Evolutionary conservation across 345 rosid genomes (phyloP).

Genomic region (Angophora floribunda): DNA sequence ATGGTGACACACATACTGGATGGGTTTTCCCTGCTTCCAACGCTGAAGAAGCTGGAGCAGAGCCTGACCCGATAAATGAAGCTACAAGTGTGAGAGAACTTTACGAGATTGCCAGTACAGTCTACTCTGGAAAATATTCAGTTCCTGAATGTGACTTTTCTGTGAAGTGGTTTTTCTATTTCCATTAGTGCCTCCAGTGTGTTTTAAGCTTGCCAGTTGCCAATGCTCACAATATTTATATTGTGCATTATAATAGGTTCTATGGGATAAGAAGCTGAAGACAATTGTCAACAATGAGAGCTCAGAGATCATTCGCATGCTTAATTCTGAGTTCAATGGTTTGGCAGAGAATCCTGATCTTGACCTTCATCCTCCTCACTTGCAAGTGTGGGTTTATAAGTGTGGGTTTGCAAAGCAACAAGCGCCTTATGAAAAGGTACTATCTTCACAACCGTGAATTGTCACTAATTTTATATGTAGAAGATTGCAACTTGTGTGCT

Average conservation of each 20-base stretch:
- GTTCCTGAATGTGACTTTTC: neutral
- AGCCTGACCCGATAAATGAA: neutral
- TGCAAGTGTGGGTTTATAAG: constrained; percentile 25
- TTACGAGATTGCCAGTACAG: neutral
- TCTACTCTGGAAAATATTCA: neutral
- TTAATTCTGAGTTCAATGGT: constrained; percentile 34
- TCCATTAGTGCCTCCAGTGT: neutral
- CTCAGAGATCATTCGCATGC: constrained; percentile 34
- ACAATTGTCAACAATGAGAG: constrained; percentile 37
- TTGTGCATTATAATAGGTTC: constrained; percentile 5
- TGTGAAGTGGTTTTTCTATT: neutral
- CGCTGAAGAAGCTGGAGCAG: neutral
- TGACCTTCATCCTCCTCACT: constrained; percentile 23
- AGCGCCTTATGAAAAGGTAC: constrained; percentile 37
- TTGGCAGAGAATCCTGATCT: constrained; percentile 27
- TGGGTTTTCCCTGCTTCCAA: neutral
- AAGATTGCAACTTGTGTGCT: neutral
- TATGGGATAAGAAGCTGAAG: constrained; percentile 48
- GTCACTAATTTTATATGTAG: neutral
- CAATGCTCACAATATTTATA: neutral
- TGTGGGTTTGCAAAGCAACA: constrained; percentile 43
- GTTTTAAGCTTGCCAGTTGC: neutral
- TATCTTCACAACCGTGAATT: neutral
- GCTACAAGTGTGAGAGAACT: neutral
- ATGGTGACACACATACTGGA: neutral